Percentiles rank a stretch among this genome's conserved stretches.
Evolutionary conservation across 225 moss, liverwort and hornwort species (phyloP).

Genomic region (Asterella californica): DNA sequence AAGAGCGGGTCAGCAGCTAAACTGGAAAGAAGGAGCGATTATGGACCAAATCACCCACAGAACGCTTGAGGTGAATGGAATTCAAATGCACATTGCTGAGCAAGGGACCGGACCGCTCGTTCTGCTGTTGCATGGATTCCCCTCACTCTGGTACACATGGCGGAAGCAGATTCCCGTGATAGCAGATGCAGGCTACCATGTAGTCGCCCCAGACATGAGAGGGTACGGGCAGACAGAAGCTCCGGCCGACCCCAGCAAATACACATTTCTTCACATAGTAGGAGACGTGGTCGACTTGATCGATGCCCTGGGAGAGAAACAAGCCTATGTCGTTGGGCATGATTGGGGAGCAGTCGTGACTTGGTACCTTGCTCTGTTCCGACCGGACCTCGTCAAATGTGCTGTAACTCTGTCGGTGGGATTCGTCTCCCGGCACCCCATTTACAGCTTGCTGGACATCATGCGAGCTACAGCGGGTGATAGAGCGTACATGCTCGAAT

Average conservation of each 20-base stretch:
- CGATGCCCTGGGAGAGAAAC: constrained; percentile 42
- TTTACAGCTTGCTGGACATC: background rate
- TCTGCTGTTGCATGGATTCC: constrained; percentile 75
- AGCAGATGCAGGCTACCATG: constrained; percentile 58
- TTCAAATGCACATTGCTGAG: constrained; percentile 66
- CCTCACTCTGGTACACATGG: constrained; percentile 65
- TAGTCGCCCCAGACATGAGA: constrained; percentile 60
- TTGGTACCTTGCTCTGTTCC: constrained; percentile 53
- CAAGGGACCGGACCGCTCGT: constrained; percentile 58
- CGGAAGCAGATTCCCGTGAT: constrained; percentile 58
- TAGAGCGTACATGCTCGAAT: constrained; percentile 43
- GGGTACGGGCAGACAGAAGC: constrained; percentile 60
- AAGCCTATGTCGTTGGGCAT: constrained; percentile 49
- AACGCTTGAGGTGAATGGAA: constrained; percentile 51
- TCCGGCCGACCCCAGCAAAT: constrained; percentile 37
- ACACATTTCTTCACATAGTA: constrained; percentile 41
- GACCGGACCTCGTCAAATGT: constrained; percentile 61
- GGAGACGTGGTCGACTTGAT: constrained; percentile 59
- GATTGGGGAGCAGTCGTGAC: constrained; percentile 56
- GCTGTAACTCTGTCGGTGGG: constrained; percentile 42
- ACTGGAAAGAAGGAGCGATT: background rate
- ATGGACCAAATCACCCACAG: constrained; percentile 48
- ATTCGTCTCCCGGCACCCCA: constrained; percentile 23
- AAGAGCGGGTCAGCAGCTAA: no score
- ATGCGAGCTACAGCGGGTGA: constrained; percentile 35